Base-by-base conservation (phyloP, 805 yeast genomes). In the Scheffersomyces stipitis region DNA sequence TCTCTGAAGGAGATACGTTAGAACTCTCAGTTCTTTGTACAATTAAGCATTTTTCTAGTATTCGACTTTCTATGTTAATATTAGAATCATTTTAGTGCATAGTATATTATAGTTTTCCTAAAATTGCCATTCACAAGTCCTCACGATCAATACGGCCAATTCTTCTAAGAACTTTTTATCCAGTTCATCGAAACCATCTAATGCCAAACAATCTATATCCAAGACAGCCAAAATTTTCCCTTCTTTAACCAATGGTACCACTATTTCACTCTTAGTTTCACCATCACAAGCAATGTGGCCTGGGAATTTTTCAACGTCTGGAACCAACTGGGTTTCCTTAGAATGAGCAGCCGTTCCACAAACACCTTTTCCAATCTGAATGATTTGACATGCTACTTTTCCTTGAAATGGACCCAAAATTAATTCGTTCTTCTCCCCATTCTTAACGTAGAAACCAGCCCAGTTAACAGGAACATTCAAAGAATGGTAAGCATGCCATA, bases 201-300 rank as follows among this genome's bases (percentile, higher is more conserved):
- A 56, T 8, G 64, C 76, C 37, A 80, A 58, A 56, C 95, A 86
- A 58, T 91, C 99, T 27, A 91, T 73, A 56, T 93, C 98, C 34
- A 91, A 69, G 4, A 91, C 97, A 4, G 93, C 98, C 14, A 76
- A 50, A 1, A 80, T 63, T 12, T 51, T 51, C 3, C 63, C 60
- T 3, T 54, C 52, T 18, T 56, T 56, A 0, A 79, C 51, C 2
- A 60, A 24, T 0, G 98, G 98, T 2, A 91, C 90, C 15, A 93
- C 98, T 20, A 91, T 85, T 56, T 91, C 99, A 58, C 96, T 85
- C 45, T 83, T 75, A 0, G 98, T 91, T 40, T 82, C 96, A 0
- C 96, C 96, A 63, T 93, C 99, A 64, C 99, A 91, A 0, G 98
- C 98, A 46, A 91, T 93, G 56, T 91, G 98, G 1, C 95, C 95